phyloP scores from a whole-genome alignment of 495 filamentous ascomycete genomes.

The Aspergillus hancockii region DNA sequence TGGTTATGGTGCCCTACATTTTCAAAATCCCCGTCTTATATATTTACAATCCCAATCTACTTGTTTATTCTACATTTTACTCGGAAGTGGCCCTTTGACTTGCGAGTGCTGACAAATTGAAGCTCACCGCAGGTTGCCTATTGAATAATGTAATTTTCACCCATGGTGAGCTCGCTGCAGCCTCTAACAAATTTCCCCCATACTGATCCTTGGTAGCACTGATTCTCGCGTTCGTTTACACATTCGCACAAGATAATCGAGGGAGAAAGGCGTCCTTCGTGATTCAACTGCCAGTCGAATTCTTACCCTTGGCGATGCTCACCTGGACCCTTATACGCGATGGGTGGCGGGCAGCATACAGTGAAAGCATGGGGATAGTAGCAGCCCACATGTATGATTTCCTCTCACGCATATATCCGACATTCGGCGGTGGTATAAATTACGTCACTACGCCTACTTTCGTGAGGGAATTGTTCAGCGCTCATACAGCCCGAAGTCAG shows the following conservation, averaged over 20 bases:
- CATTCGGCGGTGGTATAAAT: conserved; percentile 77
- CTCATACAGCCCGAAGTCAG: conserved; percentile 30
- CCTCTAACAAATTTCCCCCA: conserved; percentile 9
- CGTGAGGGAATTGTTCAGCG: conserved; percentile 61
- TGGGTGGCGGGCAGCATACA: conserved; percentile 46
- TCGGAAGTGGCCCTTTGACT: conserved; percentile 23
- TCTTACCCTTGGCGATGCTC: conserved; percentile 76
- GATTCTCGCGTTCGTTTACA: conserved; percentile 77
- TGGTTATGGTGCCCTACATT: conserved; percentile 92
- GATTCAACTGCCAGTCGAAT: conserved; percentile 72
- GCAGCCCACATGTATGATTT: conserved; percentile 88
- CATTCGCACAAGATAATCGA: conserved; percentile 77
- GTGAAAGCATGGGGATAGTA: conserved; percentile 68
- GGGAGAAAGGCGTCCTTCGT: conserved; percentile 73
- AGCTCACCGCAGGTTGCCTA: conserved; percentile 53
- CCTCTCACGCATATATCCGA: conserved; percentile 76
- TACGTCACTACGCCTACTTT: conserved; percentile 67
- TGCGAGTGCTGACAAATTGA: conserved; percentile 38
- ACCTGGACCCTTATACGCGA: conserved; percentile 62
- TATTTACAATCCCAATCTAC: conserved; percentile 23
- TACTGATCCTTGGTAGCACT: conserved; percentile 57
- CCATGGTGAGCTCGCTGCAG: conserved; percentile 39
- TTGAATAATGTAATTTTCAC: conserved; percentile 57
- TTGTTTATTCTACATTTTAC: conserved; percentile 14
- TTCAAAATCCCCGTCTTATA: conserved; percentile 28